These are phyloP conservation scores for peach (Prunus persica) DNA, from an alignment of 306 rosid genomes.

Conservation along the genomic window DNA sequence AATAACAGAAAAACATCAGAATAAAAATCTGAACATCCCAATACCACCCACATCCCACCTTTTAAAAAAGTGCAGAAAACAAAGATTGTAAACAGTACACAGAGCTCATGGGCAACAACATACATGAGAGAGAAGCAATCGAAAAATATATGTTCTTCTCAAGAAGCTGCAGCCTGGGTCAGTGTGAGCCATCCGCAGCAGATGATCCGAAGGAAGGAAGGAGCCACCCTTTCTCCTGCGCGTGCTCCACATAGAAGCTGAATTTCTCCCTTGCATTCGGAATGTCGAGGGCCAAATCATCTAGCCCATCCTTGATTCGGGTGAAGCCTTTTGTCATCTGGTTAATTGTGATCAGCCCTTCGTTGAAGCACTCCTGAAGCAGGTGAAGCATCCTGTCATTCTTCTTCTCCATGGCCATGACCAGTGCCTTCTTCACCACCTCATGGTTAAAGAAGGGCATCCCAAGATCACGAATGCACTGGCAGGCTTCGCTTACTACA, in stretches of 20 bases:
- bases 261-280: slow-evolving; percentile 83
- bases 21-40: slow-evolving; percentile 1
- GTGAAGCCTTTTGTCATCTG: slow-evolving; percentile 93
- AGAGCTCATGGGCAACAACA: background rate
- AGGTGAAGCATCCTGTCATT: slow-evolving; percentile 82
- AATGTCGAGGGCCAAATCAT: slow-evolving; percentile 93
- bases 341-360: slow-evolving; percentile 85
- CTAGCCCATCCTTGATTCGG: slow-evolving; percentile 82
- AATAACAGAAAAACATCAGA: background rate
- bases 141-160: slow-evolving; percentile 44
- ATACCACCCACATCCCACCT: background rate
- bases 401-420: slow-evolving; percentile 99
- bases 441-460: slow-evolving; percentile 99
- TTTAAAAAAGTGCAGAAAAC: background rate
- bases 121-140: slow-evolving; percentile 4
- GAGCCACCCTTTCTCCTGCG: slow-evolving; percentile 73
- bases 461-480: slow-evolving; percentile 86
- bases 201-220: slow-evolving; percentile 56
- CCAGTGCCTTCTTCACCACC: slow-evolving; percentile 95
- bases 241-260: slow-evolving; percentile 65
- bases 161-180: slow-evolving; percentile 38
- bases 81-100: background rate
- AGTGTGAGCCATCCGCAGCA: slow-evolving; percentile 36
- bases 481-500: slow-evolving; percentile 85
- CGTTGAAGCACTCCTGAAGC: slow-evolving; percentile 83